Conservation (phyloP, 2,329 filamentous ascomycete genomes). For the Xenosphaeropsis pyriputrescens region DNA sequence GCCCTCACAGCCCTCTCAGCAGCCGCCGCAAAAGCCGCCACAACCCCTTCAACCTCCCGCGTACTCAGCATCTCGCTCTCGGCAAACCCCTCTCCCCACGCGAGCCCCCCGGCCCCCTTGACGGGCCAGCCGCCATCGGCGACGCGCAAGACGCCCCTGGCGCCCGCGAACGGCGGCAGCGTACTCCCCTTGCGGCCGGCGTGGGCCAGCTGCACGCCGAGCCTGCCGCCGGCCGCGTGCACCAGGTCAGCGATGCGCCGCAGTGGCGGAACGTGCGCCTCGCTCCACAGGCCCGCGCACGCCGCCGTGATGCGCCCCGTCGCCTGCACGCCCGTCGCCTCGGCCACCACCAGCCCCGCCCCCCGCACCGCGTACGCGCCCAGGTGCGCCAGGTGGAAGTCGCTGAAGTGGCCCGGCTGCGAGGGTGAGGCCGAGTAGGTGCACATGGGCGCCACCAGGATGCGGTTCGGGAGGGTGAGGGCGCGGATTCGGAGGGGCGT, state of each 20-base stretch:
- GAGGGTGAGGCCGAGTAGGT: constrained; percentile 18
- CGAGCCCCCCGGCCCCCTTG: constrained; percentile 39
- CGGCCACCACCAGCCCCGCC: constrained; percentile 18
- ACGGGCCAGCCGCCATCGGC: constrained; percentile 24
- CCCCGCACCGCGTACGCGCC: constrained; percentile 17
- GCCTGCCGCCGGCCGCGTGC: constrained; percentile 40
- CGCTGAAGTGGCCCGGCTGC: constrained; percentile 14
- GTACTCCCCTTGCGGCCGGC: constrained; percentile 33
- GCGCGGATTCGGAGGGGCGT: constrained; percentile 27
- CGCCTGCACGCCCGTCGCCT: constrained; percentile 18
- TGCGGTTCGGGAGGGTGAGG: constrained; percentile 28
- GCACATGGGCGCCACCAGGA: constrained; percentile 32
- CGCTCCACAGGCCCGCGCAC: constrained; percentile 19
- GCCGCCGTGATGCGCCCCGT: constrained; percentile 18
- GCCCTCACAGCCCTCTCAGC: constrained; percentile 23
- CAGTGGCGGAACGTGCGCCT: constrained; percentile 21
- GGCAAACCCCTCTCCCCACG: constrained; percentile 38
- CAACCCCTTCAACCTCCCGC: constrained; percentile 19
- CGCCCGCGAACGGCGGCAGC: constrained; percentile 15
- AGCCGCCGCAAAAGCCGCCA: constrained; percentile 20
- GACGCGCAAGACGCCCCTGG: constrained; percentile 13
- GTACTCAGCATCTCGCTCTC: constrained; percentile 37
- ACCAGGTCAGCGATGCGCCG: constrained; percentile 24
- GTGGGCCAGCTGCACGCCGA: constrained; percentile 58
- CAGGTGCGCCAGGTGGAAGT: constrained; percentile 19